Evolutionary conservation across 768 basidiomycete species (phyloP).

Genomic region (Podaxis mareebaensis): DNA sequence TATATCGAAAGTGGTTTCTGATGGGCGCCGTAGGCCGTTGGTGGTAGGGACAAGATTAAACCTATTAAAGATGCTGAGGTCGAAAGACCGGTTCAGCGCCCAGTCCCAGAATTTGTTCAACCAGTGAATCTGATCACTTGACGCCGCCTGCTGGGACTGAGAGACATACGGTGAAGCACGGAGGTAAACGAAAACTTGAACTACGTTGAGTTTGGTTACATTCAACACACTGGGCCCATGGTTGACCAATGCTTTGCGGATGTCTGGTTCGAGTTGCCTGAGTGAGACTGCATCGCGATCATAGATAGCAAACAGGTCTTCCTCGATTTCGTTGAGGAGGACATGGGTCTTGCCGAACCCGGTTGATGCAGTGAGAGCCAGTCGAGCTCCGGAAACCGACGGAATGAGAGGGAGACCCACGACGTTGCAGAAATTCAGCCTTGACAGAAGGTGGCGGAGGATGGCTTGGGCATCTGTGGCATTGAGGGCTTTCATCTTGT

Average conservation of each 20-base stretch:
- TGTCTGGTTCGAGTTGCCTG: constrained; percentile 22
- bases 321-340: constrained; percentile 32
- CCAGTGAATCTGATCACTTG: constrained; percentile 29
- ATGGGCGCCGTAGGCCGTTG: constrained; percentile 26
- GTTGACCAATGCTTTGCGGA: constrained; percentile 24
- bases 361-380: too few relatives aligned
- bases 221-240: constrained; percentile 31
- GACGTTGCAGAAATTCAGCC: constrained; percentile 30
- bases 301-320: constrained; percentile 26
- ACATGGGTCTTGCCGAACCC: constrained; percentile 18
- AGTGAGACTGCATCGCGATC: constrained; percentile 34
- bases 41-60: constrained; percentile 35
- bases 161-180: background rate
- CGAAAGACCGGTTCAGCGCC: too few relatives aligned
- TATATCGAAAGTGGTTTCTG: constrained; percentile 31
- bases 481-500: too few relatives aligned
- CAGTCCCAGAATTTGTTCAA: constrained; percentile 46
- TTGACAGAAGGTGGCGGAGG: constrained; percentile 36
- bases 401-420: constrained; percentile 40
- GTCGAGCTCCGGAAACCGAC: constrained; percentile 21
- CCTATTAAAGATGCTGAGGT: background rate
- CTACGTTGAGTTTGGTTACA: constrained; percentile 27
- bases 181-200: constrained; percentile 32
- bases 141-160: background rate
- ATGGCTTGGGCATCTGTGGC: constrained; percentile 21